Conservation (phyloP, 2,329 filamentous ascomycete species). For the Stagonosporopsis rhizophila region DNA sequence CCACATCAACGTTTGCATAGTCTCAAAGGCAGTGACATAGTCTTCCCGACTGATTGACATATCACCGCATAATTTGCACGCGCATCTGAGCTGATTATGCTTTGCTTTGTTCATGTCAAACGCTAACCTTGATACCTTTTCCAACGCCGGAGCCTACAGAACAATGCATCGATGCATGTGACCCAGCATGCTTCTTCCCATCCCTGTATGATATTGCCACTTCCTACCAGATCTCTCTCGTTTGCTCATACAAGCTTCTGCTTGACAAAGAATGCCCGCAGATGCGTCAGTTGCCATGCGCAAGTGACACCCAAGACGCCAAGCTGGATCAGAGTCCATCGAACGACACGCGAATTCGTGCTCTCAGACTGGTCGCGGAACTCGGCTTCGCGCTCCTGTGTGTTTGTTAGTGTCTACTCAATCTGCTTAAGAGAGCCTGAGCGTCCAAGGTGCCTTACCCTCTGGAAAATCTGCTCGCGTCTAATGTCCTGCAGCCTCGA, state of each 20-base stretch:
- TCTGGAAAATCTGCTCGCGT: slow-evolving; percentile 94
- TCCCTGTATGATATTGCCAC: slow-evolving; percentile 15
- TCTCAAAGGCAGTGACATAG: neutral
- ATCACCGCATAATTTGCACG: neutral
- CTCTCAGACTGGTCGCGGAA: slow-evolving; percentile 97
- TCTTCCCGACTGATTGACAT: neutral
- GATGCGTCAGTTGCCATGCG: slow-evolving; percentile 95
- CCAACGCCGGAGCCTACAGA: slow-evolving; percentile 28
- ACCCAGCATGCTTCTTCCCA: slow-evolving; percentile 20
- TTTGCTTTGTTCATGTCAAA: slow-evolving; percentile 15
- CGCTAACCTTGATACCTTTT: slow-evolving; percentile 19
- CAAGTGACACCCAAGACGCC: slow-evolving; percentile 85
- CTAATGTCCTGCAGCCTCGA: slow-evolving; percentile 84
- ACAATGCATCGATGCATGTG: slow-evolving; percentile 16
- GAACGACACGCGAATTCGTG: slow-evolving; percentile 88
- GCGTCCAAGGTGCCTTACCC: slow-evolving; percentile 61
- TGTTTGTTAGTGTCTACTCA: slow-evolving; percentile 21
- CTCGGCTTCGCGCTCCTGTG: slow-evolving; percentile 91
- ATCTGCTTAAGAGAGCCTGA: neutral
- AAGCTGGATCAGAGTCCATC: slow-evolving; percentile 93
- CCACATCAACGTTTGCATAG: too few relatives aligned
- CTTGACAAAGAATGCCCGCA: slow-evolving; percentile 99
- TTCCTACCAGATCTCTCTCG: neutral
- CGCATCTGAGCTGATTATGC: slow-evolving; percentile 3
- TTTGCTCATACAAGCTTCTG: slow-evolving; percentile 87